Evolutionary conservation across 2,329 filamentous ascomycete species (phyloP).

Genomic region (Nannizziopsis arthrosporioides): DNA sequence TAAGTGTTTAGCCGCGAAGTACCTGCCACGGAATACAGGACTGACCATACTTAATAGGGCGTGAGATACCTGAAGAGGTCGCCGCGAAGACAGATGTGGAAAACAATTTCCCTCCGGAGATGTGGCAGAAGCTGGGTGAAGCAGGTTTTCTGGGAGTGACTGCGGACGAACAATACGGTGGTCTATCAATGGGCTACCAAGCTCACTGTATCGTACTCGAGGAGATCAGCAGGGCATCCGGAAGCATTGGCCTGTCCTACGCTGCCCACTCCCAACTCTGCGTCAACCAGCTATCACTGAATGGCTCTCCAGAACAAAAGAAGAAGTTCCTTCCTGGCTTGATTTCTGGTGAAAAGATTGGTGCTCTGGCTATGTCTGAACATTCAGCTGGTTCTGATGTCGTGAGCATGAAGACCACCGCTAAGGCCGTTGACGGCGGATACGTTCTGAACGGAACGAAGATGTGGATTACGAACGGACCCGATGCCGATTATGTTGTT

Average conservation of each 20-base stretch:
- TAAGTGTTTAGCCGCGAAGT: constrained; percentile 18
- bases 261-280: constrained; percentile 93
- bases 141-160: constrained; percentile 89
- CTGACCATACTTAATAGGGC: constrained; percentile 36
- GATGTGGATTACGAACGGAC: constrained; percentile 99
- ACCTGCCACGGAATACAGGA: neutral
- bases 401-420: constrained; percentile 84
- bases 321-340: constrained; percentile 65
- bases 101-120: constrained; percentile 78
- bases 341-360: constrained; percentile 67
- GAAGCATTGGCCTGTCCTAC: constrained; percentile 70
- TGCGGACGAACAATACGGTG: constrained; percentile 82
- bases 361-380: constrained; percentile 90
- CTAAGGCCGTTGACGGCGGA: constrained; percentile 69
- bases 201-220: constrained; percentile 94
- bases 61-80: constrained; percentile 75
- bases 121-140: constrained; percentile 90
- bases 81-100: constrained; percentile 70
- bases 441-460: constrained; percentile 81
- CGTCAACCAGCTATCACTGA: constrained; percentile 89
- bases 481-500: constrained; percentile 81
- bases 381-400: constrained; percentile 85
- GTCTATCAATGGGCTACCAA: constrained; percentile 86
- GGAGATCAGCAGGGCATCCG: constrained; percentile 75
- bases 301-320: constrained; percentile 72